phyloP scores from a whole-genome alignment of 179 eudicot genomes.

The Silene coronaria region DNA sequence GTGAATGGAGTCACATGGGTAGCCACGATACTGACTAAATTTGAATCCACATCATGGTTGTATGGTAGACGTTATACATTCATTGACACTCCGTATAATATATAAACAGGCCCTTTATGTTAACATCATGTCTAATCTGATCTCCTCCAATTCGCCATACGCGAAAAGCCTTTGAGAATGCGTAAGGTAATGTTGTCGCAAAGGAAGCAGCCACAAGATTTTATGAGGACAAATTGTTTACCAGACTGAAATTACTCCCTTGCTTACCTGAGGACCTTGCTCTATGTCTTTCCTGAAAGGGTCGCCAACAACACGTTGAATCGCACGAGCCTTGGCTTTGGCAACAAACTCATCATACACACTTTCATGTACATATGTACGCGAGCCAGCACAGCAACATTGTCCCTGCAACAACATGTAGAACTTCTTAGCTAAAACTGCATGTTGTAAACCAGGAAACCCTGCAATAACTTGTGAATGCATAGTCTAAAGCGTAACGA shows the following conservation, averaged over 20 bases:
- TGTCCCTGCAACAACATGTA: constrained; percentile 38
- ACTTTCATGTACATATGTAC: constrained; percentile 52
- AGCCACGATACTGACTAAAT: neutral
- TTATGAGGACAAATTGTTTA: neutral
- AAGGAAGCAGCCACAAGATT: too few species aligned
- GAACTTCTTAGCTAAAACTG: constrained; percentile 6
- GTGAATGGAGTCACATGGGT: neutral
- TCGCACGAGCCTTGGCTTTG: constrained; percentile 48
- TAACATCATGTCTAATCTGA: neutral
- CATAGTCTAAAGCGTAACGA: neutral
- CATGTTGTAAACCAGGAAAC: neutral
- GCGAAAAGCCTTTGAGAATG: neutral
- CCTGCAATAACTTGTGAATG: neutral
- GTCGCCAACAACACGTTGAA: constrained; percentile 42
- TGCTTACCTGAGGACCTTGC: constrained; percentile 61
- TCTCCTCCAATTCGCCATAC: neutral
- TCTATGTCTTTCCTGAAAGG: constrained; percentile 53
- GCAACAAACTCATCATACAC: constrained; percentile 47
- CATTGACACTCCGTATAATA: neutral
- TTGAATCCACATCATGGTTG: too few species aligned
- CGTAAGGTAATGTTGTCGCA: too few species aligned
- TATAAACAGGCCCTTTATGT: neutral
- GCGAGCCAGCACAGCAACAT: constrained; percentile 58
- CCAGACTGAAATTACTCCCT: neutral
- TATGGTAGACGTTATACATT: too few species aligned